Base-by-base conservation (phyloP, 2,329 filamentous ascomycete species). In the Lecanicillium sp. region DNA sequence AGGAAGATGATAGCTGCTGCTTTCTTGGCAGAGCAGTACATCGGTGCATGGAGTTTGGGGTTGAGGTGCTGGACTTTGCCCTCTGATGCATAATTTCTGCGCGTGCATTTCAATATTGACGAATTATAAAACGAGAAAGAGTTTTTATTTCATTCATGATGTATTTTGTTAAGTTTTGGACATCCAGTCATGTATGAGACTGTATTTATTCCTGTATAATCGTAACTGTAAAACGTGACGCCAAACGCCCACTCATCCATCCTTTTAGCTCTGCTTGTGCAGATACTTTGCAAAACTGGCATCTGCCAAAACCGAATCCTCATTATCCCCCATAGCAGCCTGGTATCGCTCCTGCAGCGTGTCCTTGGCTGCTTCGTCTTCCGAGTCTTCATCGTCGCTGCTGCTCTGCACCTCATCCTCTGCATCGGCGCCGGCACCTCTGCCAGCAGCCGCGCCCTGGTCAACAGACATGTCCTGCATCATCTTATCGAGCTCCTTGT, bases 401-500 rank as follows among this genome's bases (percentile, higher is more conserved):
- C 75, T 76, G 20, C 77, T 73, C 35, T 72, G 68, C n/a, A 71
- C 69, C 1, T 72, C 70, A 33, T 74, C 63, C 15, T 69, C 65
- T 33, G 69, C 60, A 25, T 59, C 63, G 40, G 69, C 66, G 28
- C 69, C 69, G 9, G 70, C 46, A 52, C 66, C 45, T 54, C 69
- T 58, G 27, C 58, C 58, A 14, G 65, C 63, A 33, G 62, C 49
- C 17, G 54, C 53, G 9, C 49, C 57, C 4, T 42, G 51, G 10
- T 59, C 61, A 46, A 74, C 69, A 3, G 68, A 68, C 86, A 98
- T 94, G 50, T 92, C 90, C 57, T 84, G 83, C 88, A 98, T 95
- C 69, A 98, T 79, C 66, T 87, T 88, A 44, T 85, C 86, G 19
- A 98, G 65, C 59, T 98, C 89, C 53, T 82, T 77, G 53, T 95